Evolutionary conservation across 192 early-diverging fungal genomes (phyloP).

Genomic region (Mortierella alpina): DNA sequence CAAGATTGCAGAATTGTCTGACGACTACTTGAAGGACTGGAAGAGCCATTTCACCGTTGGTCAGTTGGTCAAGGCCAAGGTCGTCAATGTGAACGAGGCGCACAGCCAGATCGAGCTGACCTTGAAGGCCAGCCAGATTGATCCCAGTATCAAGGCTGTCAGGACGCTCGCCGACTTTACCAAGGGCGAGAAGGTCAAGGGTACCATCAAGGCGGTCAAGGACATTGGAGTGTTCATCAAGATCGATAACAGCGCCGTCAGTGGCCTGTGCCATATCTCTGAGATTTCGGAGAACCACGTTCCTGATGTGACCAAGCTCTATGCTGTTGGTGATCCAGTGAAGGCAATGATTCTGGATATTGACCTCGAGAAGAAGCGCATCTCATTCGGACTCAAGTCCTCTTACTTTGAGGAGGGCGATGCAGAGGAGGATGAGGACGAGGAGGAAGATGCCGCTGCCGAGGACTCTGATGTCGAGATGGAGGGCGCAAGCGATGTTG

Average conservation of each 20-base stretch:
- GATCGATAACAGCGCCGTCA: conserved; percentile 77
- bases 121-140: conserved; percentile 66
- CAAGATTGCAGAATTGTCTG: conserved; percentile 87
- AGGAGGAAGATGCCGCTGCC: conserved; percentile 16
- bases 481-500: conserved; percentile 55
- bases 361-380: conserved; percentile 71
- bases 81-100: conserved; percentile 68
- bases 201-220: conserved; percentile 78
- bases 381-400: conserved; percentile 86
- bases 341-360: conserved; percentile 83
- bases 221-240: conserved; percentile 86
- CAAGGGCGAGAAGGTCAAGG: conserved; percentile 82
- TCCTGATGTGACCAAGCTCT: conserved; percentile 76
- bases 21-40: conserved; percentile 90
- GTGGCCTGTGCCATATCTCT: conserved; percentile 87
- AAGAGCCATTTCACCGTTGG: conserved; percentile 75
- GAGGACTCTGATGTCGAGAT: conserved; percentile 33
- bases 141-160: conserved; percentile 79
- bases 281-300: conserved; percentile 87
- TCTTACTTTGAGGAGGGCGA: conserved; percentile 81
- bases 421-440: conserved; percentile 53
- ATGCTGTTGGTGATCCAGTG: conserved; percentile 86
- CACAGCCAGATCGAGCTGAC: conserved; percentile 40
- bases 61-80: conserved; percentile 80
- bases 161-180: conserved; percentile 70